phyloP scores from a whole-genome alignment of 202 grass and related monocot species.

The Carex arenaria region DNA sequence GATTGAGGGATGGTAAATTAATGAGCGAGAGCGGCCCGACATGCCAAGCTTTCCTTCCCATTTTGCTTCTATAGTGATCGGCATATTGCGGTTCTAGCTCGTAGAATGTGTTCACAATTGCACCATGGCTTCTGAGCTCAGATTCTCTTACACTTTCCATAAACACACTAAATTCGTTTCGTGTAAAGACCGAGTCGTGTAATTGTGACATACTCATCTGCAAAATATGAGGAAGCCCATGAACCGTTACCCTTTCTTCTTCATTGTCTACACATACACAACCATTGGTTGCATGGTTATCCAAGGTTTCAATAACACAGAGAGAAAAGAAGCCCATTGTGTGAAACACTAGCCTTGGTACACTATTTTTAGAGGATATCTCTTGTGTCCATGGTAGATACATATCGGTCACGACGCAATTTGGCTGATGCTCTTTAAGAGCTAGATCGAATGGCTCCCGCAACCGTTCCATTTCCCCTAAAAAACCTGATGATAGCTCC shows the following conservation, averaged over 20 bases:
- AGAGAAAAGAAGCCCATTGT: constrained; percentile 15
- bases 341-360: constrained; percentile 13
- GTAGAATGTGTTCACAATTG: constrained; percentile 55
- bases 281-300: background rate
- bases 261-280: background rate
- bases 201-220: background rate
- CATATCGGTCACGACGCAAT: constrained; percentile 14
- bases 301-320: background rate
- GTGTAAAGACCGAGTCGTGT: background rate
- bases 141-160: constrained; percentile 4
- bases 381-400: background rate
- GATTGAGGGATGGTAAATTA: background rate
- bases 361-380: background rate
- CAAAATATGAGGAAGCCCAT: constrained; percentile 6
- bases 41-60: background rate
- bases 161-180: background rate
- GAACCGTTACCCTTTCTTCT: background rate
- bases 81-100: constrained; percentile 20
- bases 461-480: background rate
- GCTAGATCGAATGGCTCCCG: background rate
- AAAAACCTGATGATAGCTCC: background rate
- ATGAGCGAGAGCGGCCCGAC: background rate
- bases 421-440: background rate
- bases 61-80: background rate
- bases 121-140: constrained; percentile 42